A percentile compares a stretch with the other conserved stretches of the same genome.
Conservation (phyloP, 2,329 filamentous ascomycete species). For the Pyricularia pennisetigena region DNA sequence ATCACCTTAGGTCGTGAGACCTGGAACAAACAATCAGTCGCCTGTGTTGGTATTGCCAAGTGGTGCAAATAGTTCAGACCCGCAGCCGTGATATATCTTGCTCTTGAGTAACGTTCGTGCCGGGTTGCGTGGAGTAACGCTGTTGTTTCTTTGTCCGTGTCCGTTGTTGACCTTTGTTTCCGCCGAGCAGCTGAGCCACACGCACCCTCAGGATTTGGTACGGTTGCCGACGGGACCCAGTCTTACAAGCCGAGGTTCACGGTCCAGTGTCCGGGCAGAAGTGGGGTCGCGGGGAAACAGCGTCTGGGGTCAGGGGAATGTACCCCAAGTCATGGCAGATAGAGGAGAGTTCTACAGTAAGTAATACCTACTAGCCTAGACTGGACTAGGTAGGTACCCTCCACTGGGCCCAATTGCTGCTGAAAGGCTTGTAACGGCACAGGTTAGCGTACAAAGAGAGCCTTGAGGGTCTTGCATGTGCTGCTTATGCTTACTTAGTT, state of each 20-base stretch:
- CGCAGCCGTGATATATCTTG: not conserved
- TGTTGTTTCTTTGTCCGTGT: not conserved
- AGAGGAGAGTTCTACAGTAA: not conserved
- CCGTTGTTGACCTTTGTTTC: not conserved
- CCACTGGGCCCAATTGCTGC: not conserved
- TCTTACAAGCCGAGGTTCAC: conserved; percentile 1
- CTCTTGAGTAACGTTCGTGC: not conserved
- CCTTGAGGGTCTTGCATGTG: not conserved
- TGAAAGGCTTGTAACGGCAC: no score
- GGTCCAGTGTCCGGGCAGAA: not conserved
- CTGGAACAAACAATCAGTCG: not conserved
- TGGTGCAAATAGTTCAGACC: not conserved
- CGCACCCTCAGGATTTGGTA: not conserved
- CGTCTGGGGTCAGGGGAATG: not conserved
- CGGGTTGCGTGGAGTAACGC: not conserved
- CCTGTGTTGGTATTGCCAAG: not conserved
- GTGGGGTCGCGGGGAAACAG: not conserved
- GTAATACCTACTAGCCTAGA: no score
- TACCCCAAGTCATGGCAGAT: not conserved
- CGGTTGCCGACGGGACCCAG: not conserved
- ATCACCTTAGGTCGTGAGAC: not conserved
- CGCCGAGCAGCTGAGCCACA: not conserved
- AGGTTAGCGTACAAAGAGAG: not conserved
- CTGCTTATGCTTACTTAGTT: not conserved
- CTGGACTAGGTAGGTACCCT: not conserved